A percentile compares a stretch with the other conserved stretches of the same genome.
These are phyloP conservation scores for Tuber aestivum DNA, from an alignment of 495 filamentous ascomycete genomes.

Conservation along the genomic window DNA sequence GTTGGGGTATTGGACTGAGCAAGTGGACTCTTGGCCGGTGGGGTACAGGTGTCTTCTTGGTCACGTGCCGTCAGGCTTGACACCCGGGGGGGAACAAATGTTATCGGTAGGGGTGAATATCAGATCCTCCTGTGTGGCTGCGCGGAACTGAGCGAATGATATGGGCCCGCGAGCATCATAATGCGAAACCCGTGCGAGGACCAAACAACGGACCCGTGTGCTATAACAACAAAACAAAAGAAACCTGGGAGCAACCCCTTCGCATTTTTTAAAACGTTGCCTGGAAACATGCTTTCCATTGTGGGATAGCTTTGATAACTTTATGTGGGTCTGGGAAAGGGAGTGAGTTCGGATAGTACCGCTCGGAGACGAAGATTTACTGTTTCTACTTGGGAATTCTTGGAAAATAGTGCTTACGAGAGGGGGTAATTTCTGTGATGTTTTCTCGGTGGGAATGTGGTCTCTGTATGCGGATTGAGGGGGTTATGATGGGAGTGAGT, in stretches of 20 bases:
- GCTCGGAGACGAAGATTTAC: no score
- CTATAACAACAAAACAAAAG: not conserved
- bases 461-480: not conserved
- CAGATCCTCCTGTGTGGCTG: not conserved
- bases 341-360: not conserved
- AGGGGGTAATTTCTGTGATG: not conserved
- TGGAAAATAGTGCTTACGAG: not conserved
- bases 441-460: not conserved
- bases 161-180: no score
- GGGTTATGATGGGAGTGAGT: no score
- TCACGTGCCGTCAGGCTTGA: no score
- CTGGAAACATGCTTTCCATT: no score
- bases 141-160: not conserved
- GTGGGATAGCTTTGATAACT: not conserved
- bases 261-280: not conserved
- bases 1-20: no score
- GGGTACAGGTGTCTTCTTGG: no score
- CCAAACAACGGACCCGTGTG: no score
- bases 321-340: not conserved
- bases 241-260: not conserved
- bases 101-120: no score
- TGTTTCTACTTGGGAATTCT: not conserved
- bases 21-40: no score
- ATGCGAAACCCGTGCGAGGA: no score
- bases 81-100: no score